Evolutionary conservation across 2,329 filamentous ascomycete species (phyloP), one percentile per base, ranked within the genome.

Genomic region (Microdochium trichocladiopsis): DNA sequence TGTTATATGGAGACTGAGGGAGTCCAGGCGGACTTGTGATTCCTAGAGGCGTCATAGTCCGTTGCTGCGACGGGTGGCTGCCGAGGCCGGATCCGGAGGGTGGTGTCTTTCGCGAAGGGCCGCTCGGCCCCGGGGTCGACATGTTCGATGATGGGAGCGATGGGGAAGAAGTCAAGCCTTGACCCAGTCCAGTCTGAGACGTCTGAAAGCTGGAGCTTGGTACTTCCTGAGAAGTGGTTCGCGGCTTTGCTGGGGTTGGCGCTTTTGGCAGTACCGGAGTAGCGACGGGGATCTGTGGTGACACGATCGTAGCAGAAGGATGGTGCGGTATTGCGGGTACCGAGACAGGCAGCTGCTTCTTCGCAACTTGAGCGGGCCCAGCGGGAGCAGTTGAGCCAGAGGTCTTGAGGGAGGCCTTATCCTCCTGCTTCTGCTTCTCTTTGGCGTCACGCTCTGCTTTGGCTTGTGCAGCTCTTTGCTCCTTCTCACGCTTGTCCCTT

Each of bases 261-360:
- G 86, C 85, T 66, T 96, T 96, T 12, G 91, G 85, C 48, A 95
- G 72, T 24, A 84, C 86, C 8, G 94, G 93, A 31, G 89, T 94
- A 10, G 88, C 87, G 55, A 90, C 77, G 25, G 86, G 74, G 50
- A 93, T 80, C 64, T 90, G 89, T 8, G 93, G 93, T 16, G 93
- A 96, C 48, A 84, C 82, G 57, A 86, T 78, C 54, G 73, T 77
- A 28, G 80, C 74, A 51, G 79, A 68, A 47, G 80, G 76, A 57
- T 86, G 85, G 51, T 84, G 77, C 57, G 83, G 84, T 58, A 82
- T 65, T 47, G 72, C 75, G 2, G 80, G 77, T 37, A 80, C 67
- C 6, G 72, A 64, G 25, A 68, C 60, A 8, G 71, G 68, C 48
- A 69, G 72, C 51, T 70, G 73, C 60, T 71, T 70, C 58, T 75